Evolutionary conservation across 352 stramenopile genomes (phyloP), one percentile per base, ranked within the genome.

Genomic region (Globisporangium cederbergense): DNA sequence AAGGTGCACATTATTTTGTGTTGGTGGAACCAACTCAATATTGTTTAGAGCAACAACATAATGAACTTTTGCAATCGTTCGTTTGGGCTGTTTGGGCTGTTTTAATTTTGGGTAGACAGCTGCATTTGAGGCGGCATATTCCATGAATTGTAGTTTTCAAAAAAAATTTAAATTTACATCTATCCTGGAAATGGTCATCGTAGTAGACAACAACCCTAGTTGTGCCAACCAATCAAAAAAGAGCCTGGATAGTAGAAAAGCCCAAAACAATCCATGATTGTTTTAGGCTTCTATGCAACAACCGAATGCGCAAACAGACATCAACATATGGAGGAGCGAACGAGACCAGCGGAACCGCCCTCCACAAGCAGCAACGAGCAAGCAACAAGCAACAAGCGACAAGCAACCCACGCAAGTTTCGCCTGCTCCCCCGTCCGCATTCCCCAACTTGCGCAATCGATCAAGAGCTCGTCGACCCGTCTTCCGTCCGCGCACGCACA

Each of bases 401-500:
- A 36, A 56, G n/a, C 50, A 36, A 54, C 3, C 49, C 34, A 16
- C 20, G 28, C 25, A 53, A 53, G n/a, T 8, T 16, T 36, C 32
- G 32, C 32, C 32, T 36, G 18, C 47, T 32, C 4, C 38, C 16
- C 30, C 25, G 1, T 28, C 25, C 60, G 42, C 62, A 67, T 63
- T 67, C 54, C 34, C 34, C 59, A 71, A 63, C 49, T 59, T 36
- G 45, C 59, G 45, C 22, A 16, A 47, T 13, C 58, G 22, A 47
- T 13, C 58, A 34, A 30, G 58, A 47, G 59, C 58, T 38, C 49
- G 38, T 55, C 49, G 36, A 28, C 18, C 18, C 18, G 32, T 42
- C 7, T 36, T 36, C 32, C 32, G 13, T 16, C 16, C 55, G 5
- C 18, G 4, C 18, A 22, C 22, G 25, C 2, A 18, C 32, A 56